Base-by-base conservation (phyloP, 129 eudicot genomes). In the Artemisia tridentata region DNA sequence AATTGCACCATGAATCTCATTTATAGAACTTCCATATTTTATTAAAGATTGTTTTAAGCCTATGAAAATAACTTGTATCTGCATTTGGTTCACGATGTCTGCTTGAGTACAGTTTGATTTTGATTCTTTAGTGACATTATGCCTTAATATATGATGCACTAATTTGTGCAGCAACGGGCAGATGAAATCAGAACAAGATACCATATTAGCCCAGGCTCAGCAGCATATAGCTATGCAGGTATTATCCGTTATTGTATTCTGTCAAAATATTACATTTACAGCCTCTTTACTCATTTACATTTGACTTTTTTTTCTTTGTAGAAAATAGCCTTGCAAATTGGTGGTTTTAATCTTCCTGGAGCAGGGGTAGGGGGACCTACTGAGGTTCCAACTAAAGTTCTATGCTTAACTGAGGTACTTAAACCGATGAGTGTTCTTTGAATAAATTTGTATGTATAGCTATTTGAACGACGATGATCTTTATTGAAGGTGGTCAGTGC, bases 141-240 rank as follows among this genome's bases (percentile, higher is more conserved):
- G 17, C 66, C 11, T 52, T 65, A 18, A 19, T 21, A 45, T 65
- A 12, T 31, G 47, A 11, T 72, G 48, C 49, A 5, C 41, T 21
- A 3, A 41, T n/a, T 72, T 46, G 70, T 79, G 60, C 83, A 87
- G 93, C 80, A 88, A 83, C 41, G 96, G 90, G 45, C 97, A 88
- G 67, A 84, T 82, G 79, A 91, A 84, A 74, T 53, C 91, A 18
- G 97, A 91, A 62, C 97, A 91, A 74, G 96, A 84, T 47, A 75
- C 70, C 68, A 79, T 88, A 47, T 66, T 91, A 70, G 95, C 91
- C 53, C 97, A 91, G 73, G 97, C 97, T 11, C 95, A 85, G 60
- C 95, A 91, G 55, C 97, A 91, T 79, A 86, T 91, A 75, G 97
- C 91, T 38, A 78, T 91, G 81, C 97, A 91, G 96, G 97, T 82